Conservation (phyloP, 768 basidiomycete species). For the Termitomyces sp. region DNA sequence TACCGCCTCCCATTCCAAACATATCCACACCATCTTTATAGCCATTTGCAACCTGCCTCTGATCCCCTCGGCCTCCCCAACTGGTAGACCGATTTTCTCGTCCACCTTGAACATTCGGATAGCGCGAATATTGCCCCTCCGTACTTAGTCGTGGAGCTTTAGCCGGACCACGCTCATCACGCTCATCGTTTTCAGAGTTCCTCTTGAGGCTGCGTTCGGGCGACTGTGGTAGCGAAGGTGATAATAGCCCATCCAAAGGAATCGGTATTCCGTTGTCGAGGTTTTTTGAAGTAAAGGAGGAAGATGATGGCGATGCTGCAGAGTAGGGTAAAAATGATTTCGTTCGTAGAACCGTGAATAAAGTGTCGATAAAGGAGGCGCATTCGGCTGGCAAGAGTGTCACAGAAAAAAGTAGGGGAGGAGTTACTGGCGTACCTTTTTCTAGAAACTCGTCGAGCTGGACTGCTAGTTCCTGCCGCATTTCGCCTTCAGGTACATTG, state of each 20-base stretch:
- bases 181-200: constrained; percentile 54
- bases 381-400: constrained; percentile 42
- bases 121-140: constrained; percentile 66
- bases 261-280: constrained; percentile 73
- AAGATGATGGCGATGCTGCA: constrained; percentile 30
- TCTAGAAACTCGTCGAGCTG: constrained; percentile 94
- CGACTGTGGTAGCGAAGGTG: constrained; percentile 34
- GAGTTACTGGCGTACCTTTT: constrained; percentile 49
- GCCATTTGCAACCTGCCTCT: constrained; percentile 24
- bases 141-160: constrained; percentile 67
- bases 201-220: constrained; percentile 62
- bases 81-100: constrained; percentile 29
- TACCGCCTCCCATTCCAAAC: constrained; percentile 19
- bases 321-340: constrained; percentile 82
- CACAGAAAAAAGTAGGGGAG: background rate
- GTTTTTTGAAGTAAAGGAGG: constrained; percentile 33
- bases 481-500: constrained; percentile 75
- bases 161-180: constrained; percentile 48
- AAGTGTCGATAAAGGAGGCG: constrained; percentile 71
- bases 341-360: constrained; percentile 80
- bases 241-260: constrained; percentile 61
- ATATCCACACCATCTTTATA: constrained; percentile 28
- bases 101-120: constrained; percentile 34
- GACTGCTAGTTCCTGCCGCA: constrained; percentile 67
- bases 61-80: constrained; percentile 35